Evolutionary conservation across 495 filamentous ascomycete species (phyloP), one percentile per base, ranked within the genome.

Genomic region (Aspergillus sparsus): DNA sequence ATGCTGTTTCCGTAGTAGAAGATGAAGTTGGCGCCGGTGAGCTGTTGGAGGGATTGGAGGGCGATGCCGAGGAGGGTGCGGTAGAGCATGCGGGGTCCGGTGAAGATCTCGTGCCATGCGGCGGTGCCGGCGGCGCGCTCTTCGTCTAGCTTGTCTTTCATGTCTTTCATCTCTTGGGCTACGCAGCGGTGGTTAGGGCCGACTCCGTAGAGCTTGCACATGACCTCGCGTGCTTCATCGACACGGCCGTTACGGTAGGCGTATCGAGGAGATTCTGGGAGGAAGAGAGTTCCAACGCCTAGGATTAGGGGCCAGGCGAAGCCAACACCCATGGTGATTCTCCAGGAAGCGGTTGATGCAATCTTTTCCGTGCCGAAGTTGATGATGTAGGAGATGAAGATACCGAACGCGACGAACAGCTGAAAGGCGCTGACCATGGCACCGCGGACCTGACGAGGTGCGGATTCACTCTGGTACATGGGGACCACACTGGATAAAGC

Each of bases 401-500:
- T 94, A 63, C 91, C 91, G 58, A 92, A 80, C 33, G 91, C 91
- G 71, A 94, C 89, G 76, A 94, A 92, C 21, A 95, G 83, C 77
- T 95, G 91, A 78, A 95, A 94, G 44, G 82, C 82, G 52, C 83
- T 85, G 61, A 90, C 81, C 60, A 89, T 81, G 52, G 87, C 77
- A 69, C 86, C 87, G 61, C 88, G 84, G 60, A 91, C 80, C 65
- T 86, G 83, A 12, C 74, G 73, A 18, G 87, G 87, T 52, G 82
- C 83, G 47, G 85, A 87, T 70, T 91, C 88, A 51, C 80, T 82
- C 75, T 89, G 86, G 74, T 89, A 91, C 81, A 90, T 86, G 66
- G 88, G 88, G 12, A 91, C 85, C 15, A 85, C 73, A 54, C 89
- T 88, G 52, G 85, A 89, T 12, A 91, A 79, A 1, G 85, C 82